Evolutionary conservation across 1,284 basidiomycete genomes (phyloP).

Genomic region (Taiwanofungus camphoratus): DNA sequence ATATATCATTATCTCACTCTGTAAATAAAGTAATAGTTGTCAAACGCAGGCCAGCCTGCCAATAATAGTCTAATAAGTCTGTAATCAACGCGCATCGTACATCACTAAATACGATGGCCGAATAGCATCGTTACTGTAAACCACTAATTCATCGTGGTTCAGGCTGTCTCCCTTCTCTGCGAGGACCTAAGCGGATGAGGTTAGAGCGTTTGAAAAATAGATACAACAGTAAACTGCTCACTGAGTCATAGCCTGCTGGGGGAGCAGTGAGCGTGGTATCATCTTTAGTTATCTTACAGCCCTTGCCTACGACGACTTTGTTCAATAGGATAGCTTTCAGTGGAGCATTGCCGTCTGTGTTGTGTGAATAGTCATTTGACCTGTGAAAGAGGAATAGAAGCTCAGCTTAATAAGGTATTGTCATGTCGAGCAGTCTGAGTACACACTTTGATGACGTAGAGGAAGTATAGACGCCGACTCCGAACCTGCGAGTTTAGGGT

Average conservation of each 20-base stretch:
- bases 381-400: slow-evolving; percentile 21
- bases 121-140: slow-evolving; percentile 17
- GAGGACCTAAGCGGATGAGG: slow-evolving; percentile 8
- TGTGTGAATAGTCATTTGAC: slow-evolving; percentile 60
- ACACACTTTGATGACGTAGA: slow-evolving; percentile 55
- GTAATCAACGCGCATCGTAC: too few species aligned
- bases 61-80: slow-evolving; percentile 2
- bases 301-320: slow-evolving; percentile 64
- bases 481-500: slow-evolving; percentile 37
- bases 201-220: too few species aligned
- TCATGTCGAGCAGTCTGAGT: slow-evolving; percentile 1
- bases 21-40: too few species aligned
- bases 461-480: slow-evolving; percentile 54
- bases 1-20: too few species aligned
- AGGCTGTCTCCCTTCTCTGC: slow-evolving; percentile 10
- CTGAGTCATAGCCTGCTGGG: slow-evolving; percentile 48
- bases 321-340: slow-evolving; percentile 60
- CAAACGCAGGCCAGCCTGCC: too few species aligned
- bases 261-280: slow-evolving; percentile 44
- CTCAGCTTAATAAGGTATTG: background rate
- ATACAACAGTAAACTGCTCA: slow-evolving; percentile 2
- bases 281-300: slow-evolving; percentile 55
- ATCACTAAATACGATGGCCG: slow-evolving; percentile 15
- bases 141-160: slow-evolving; percentile 15
- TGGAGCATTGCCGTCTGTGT: slow-evolving; percentile 38